phyloP scores from a whole-genome alignment of 2,329 filamentous ascomycete species.

The Pestalotiopsis sp. region DNA sequence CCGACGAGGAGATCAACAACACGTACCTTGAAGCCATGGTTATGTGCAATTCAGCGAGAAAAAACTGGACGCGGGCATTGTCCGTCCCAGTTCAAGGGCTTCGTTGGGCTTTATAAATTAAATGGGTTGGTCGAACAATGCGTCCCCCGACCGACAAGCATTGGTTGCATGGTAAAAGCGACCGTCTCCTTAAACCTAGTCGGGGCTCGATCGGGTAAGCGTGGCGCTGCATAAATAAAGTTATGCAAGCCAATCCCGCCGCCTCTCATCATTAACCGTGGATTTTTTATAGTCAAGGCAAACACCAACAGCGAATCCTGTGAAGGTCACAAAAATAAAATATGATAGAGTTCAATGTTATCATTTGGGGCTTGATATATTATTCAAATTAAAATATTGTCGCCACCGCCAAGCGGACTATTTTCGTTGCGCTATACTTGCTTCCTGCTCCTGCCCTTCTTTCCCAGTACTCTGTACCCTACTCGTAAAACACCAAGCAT shows the following conservation, averaged over 20 bases:
- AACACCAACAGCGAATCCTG: too few species aligned
- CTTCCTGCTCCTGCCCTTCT: background rate
- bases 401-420: background rate
- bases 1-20: background rate
- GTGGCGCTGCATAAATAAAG: background rate
- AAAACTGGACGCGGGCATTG: constrained; percentile 11
- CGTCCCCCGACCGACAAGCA: background rate
- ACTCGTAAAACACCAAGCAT: constrained; percentile 60
- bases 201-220: background rate
- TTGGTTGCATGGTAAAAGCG: background rate
- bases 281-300: too few species aligned
- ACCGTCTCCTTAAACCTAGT: background rate
- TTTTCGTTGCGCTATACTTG: background rate
- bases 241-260: background rate
- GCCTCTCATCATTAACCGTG: too few species aligned
- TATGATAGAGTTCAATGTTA: too few species aligned
- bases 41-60: constrained; percentile 12
- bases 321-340: too few species aligned
- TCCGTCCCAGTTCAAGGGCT: background rate
- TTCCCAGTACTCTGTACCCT: background rate
- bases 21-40: constrained; percentile 31
- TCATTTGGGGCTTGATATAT: background rate
- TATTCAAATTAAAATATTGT: background rate
- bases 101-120: background rate
- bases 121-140: background rate